Evolutionary conservation across 2,329 filamentous ascomycete genomes (phyloP), one percentile per base, ranked within the genome.

Genomic region (Thielaviopsis punctulata): DNA sequence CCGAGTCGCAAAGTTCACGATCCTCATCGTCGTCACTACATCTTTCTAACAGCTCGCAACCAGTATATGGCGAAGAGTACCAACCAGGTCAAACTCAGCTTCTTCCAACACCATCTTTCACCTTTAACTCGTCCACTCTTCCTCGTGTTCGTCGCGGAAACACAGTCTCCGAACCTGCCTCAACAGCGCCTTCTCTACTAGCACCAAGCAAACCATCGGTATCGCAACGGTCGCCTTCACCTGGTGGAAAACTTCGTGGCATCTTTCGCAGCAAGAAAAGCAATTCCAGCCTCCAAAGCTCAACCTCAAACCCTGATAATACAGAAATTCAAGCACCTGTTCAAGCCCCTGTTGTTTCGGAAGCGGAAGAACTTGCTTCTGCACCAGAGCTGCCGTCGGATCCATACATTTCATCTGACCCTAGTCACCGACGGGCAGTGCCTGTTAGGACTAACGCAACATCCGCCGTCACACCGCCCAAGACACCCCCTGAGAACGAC

Each of bases 211-310:
- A 65, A 59, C 67, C 68, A 55, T 62, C 66, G 45, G 74, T 74
- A 36, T 46, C 52, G 15, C 48, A 30, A 58, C 76, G 83, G 55
- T 79, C 79, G 22, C 72, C 76, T 19, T 89, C 86, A 9, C 83
- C 84, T 10, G 79, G 76, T 49, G 77, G 79, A 60, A 85, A 80
- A 61, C 69, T 90, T 56, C 83, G 77, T 63, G 80, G 82, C 61
- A 83, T 82, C 12, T 86, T 92, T 60, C 76, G 69, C 54, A 69
- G 72, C 45, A 79, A 75, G 60, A 78, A 72, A 61, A 66, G 60
- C 56, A 55, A 52, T 23, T 51, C 56, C n/a, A 56, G 51, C 27
- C 47, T 57, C 8, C 60, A 64, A 23, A 70, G 67, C 13, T 49
- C 53, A 9, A 49, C 22, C 22, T 54, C 48, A 12, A 48, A 54